Base-by-base conservation (phyloP, 371 early-diverging fungal genomes). In the Nematocida minor region DNA sequence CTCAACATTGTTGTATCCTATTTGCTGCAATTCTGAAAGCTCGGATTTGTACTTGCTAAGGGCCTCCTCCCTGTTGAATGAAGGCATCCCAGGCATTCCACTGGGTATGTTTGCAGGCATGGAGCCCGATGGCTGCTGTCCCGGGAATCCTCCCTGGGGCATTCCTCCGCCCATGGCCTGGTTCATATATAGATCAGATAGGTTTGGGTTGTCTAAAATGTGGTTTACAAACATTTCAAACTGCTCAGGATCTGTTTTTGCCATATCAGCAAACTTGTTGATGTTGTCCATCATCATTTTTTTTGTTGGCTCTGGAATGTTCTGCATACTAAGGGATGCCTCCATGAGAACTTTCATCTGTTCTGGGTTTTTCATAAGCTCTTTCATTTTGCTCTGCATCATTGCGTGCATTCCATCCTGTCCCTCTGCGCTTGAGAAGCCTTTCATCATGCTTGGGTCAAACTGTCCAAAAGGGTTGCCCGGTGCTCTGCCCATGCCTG, bases 1-100 rank as follows among this genome's bases (percentile, higher is more conserved):
- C 60, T 87, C 87, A 34, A 87, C 85, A 83, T 91, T 90, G 41
- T 85, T 79, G 79, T 91, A 93, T 31, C 93, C 93, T 89, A 91
- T 91, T 55, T 91, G 90, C 66, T 89, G 88, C 44, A 93, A 81
- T 55, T 88, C 88, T 14, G 83, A 87, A 14, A 91, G 84, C 84
- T 91, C 88, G 40, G 85, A 80, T 69, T 86, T 87, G 85, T 89
- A 91, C 46, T 82, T 69, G 31, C 79, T 6, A 6, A 79, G 27
- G 9, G 44, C 69, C 48, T 83, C 83, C 25, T 57, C 47, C 62
- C 66, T 53, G n/a, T 67, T 69, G 32, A 40, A 70, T 1, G 3
- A 29, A 22, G 71, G 71, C 63, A 70, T 63, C 4, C 51, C 22
- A 9, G 44, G 44, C 53, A 51, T 27, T 11, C 57, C 57, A 4